These are phyloP conservation scores for Anisodus tanguticus DNA, from an alignment of 257 asterid genomes.

Conservation along the genomic window DNA sequence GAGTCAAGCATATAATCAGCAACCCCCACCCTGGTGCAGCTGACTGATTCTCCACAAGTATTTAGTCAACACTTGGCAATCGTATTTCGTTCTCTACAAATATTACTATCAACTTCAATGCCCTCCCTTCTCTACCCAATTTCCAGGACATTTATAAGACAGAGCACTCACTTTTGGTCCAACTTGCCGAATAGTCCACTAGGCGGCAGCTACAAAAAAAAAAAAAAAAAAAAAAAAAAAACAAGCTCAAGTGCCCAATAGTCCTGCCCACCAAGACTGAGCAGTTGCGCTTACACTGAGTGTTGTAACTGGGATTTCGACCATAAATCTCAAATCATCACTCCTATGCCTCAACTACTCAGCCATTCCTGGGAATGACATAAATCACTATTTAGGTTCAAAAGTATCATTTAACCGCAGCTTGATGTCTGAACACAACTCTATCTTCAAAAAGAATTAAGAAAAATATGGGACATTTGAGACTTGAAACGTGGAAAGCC, in stretches of 20 bases:
- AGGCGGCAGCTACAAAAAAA: not conserved
- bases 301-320: not conserved
- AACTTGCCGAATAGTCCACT: not conserved
- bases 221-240: no score
- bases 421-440: not conserved
- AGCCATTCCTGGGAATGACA: not conserved
- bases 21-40: not conserved
- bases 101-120: not conserved
- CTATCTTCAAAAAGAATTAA: not conserved
- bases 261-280: not conserved
- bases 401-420: not conserved
- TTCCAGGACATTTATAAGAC: not conserved
- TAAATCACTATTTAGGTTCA: conserved; percentile 16
- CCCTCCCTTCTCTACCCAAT: not conserved
- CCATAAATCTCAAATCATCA: not conserved
- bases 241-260: not conserved
- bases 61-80: not conserved
- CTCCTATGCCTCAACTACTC: not conserved
- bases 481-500: not conserved
- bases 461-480: conserved; percentile 1
- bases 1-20: not conserved
- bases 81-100: not conserved
- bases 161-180: not conserved
- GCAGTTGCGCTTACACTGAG: not conserved
- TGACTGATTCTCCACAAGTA: conserved; percentile 11